phyloP scores from a whole-genome alignment of 2,329 filamentous ascomycete genomes.

The Aspergillus fructus region DNA sequence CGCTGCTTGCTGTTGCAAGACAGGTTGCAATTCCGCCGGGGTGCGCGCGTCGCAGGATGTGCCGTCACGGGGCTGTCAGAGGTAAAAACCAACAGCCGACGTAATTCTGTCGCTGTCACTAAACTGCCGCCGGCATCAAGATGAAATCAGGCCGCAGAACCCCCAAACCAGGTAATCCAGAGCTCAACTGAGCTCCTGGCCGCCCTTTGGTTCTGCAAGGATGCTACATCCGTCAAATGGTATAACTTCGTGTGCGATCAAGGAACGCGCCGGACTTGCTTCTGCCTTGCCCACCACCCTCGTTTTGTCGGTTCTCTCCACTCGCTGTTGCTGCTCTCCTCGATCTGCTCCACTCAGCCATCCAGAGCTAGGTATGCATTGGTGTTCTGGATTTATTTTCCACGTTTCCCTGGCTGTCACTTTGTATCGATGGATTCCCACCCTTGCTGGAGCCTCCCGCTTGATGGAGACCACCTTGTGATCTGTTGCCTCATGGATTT shows the following conservation, averaged over 20 bases:
- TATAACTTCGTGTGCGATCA: not conserved
- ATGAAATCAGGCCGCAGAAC: not conserved
- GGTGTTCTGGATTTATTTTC: constrained; percentile 6
- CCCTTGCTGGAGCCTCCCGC: not conserved
- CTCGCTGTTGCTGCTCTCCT: not conserved
- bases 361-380: not conserved
- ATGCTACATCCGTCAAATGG: not conserved
- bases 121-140: not conserved
- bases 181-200: not conserved
- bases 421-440: not conserved
- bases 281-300: not conserved
- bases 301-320: not conserved
- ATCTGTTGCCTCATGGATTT: not conserved
- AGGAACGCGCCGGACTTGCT: not conserved
- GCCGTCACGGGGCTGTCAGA: not conserved
- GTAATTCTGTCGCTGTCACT: not conserved
- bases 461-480: not conserved
- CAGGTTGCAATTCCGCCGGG: not conserved
- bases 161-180: not conserved
- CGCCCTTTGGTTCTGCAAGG: not conserved
- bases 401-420: not conserved
- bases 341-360: not conserved
- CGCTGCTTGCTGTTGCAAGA: not conserved
- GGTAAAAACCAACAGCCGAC: not conserved
- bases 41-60: not conserved